Conservation (phyloP, 2,329 filamentous ascomycete species). For the Colletotrichum simmondsii region DNA sequence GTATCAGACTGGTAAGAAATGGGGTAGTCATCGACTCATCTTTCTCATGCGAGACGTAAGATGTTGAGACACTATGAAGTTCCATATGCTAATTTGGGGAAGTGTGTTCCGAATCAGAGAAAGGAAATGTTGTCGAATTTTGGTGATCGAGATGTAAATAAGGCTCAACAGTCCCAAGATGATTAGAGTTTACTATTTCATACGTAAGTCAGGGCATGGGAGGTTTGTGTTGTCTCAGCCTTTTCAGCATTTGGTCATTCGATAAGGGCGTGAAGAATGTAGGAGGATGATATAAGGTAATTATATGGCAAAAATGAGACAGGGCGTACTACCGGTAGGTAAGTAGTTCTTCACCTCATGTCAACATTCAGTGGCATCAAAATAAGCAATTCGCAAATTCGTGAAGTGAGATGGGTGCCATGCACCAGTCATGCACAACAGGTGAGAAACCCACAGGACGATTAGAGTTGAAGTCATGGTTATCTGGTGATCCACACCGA, state of each 20-base stretch:
- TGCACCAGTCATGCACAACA: not conserved
- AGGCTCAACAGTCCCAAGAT: not conserved
- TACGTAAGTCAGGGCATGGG: not conserved
- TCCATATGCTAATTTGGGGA: too few species aligned
- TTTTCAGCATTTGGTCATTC: not conserved
- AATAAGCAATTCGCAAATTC: not conserved
- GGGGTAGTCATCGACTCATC: too few species aligned
- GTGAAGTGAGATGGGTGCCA: not conserved
- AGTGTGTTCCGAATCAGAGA: too few species aligned
- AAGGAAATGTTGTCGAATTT: too few species aligned
- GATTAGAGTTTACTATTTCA: not conserved
- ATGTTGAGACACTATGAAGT: too few species aligned
- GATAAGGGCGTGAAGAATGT: not conserved
- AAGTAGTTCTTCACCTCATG: not conserved
- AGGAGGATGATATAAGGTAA: not conserved
- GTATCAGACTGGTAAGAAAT: too few species aligned
- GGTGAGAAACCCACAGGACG: not conserved
- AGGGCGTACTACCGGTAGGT: not conserved
- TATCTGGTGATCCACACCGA: conserved; percentile 10
- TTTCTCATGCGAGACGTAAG: too few species aligned
- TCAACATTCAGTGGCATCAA: not conserved
- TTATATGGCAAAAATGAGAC: not conserved
- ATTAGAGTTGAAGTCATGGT: conserved; percentile 31
- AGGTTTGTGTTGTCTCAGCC: not conserved
- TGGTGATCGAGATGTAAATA: not conserved